phyloP scores from a whole-genome alignment of 495 filamentous ascomycete genomes.

The Trypethelium eluteriae region DNA sequence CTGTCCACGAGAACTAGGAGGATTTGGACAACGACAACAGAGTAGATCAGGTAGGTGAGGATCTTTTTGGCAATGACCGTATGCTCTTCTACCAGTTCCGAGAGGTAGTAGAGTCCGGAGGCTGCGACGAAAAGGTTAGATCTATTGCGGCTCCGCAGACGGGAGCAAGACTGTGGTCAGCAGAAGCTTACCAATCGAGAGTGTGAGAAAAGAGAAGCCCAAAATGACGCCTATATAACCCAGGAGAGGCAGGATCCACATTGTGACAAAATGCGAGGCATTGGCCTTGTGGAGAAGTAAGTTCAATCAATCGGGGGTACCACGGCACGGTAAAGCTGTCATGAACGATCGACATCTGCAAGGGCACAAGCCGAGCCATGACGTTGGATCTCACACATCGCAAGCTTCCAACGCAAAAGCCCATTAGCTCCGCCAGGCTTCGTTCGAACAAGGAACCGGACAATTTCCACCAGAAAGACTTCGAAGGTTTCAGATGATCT shows the following conservation, averaged over 20 bases:
- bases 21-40: constrained; percentile 64
- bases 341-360: constrained; percentile 1
- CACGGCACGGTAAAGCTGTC: not conserved
- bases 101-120: constrained; percentile 95
- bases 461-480: too few species aligned
- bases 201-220: constrained; percentile 86
- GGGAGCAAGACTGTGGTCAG: not conserved
- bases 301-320: not conserved
- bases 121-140: constrained; percentile 45
- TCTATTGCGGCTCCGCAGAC: not conserved
- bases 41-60: constrained; percentile 76
- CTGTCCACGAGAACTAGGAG: constrained; percentile 73
- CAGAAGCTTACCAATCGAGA: constrained; percentile 70
- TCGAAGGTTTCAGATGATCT: too few species aligned
- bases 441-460: too few species aligned
- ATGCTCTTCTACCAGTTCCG: constrained; percentile 95
- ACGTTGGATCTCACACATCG: not conserved
- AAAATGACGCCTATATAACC: constrained; percentile 82
- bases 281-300: not conserved
- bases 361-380: not conserved
- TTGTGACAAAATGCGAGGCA: not conserved
- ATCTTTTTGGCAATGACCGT: constrained; percentile 84
- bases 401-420: too few species aligned
- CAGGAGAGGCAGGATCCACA: constrained; percentile 11
- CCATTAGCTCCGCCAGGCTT: too few species aligned